phyloP scores from a whole-genome alignment of 495 filamentous ascomycete genomes.

The Xylaria scruposa region DNA sequence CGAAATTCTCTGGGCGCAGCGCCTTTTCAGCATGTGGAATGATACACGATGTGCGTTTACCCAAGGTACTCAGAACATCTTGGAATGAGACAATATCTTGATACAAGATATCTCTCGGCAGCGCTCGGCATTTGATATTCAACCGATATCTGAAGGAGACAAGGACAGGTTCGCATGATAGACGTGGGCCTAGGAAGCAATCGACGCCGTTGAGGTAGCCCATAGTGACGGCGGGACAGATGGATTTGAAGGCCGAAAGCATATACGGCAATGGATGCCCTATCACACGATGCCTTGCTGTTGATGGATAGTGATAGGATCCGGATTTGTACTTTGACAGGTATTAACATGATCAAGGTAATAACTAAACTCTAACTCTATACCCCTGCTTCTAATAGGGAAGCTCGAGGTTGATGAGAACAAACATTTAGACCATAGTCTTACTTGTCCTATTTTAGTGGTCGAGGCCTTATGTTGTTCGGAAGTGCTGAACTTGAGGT shows the following conservation, averaged over 20 bases:
- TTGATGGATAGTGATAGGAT: conserved; percentile 9
- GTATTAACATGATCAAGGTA: neutral
- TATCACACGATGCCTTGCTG: neutral
- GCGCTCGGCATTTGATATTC: conserved; percentile 2
- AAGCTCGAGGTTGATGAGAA: neutral
- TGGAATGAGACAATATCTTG: conserved; percentile 12
- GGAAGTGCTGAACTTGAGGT: neutral
- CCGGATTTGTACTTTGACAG: conserved; percentile 6
- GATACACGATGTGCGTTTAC: conserved; percentile 33
- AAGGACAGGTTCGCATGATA: conserved; percentile 22
- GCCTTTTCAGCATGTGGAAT: conserved; percentile 34
- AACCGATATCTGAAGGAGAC: conserved; percentile 14
- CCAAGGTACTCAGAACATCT: conserved; percentile 24
- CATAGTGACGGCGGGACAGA: conserved; percentile 1
- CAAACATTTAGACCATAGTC: neutral
- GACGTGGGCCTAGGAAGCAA: conserved; percentile 8
- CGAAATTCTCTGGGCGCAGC: conserved; percentile 30
- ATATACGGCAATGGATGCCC: conserved; percentile 4
- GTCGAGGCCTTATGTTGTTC: neutral
- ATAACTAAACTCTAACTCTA: neutral
- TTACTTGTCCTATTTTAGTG: neutral
- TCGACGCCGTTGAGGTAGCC: neutral
- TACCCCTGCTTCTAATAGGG: neutral
- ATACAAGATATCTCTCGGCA: conserved; percentile 18
- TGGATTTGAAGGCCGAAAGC: conserved; percentile 9